Evolutionary conservation across 2,329 filamentous ascomycete genomes (phyloP), one percentile per base, ranked within the genome.

Genomic region (Colletotrichum phormii): DNA sequence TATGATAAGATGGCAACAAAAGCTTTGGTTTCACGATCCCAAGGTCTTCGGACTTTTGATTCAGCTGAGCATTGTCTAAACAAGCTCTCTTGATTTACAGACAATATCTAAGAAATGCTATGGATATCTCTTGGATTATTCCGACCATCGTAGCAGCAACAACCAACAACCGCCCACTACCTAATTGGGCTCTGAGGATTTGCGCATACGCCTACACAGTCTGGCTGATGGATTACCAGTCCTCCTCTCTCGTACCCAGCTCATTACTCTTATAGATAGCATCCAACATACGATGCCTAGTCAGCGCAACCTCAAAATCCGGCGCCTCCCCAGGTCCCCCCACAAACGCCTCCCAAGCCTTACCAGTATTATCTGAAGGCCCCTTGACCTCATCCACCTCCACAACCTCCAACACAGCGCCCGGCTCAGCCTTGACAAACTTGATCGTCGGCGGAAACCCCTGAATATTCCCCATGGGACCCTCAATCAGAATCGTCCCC

Each of bases 1-100:
- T 26, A 55, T 31, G 31, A 55, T 54, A 33, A 18, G 60, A 63
- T 75, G 26, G 53, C 33, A 24, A 46, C 24, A 66, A 49, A 49
- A 18, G 35, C 4, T 31, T 22, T 13, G 15, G 29, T n/a, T 49
- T 49, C 18, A 49, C 8, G 42, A 49, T 3, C 18, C 37, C 37
- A 33, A 26, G 33, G 13, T 49, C 6, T 3, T 49, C 18, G 42
- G 42, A n/a, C 3, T 49, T 49, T 7, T 11, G 1, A 18, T n/a
- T 0, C 42, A 49, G 18, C 3, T n/a, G 18, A 42, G 18, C 42
- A 3, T n/a, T 9, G 42, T n/a, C 6, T 9, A 9, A 49, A n/a
- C 18, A 49, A 49, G 4, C 18, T 4, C 7, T 7, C 18, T 49
- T 18, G 42, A 9, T 4, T n/a, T 7, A 11, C 42, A 49, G 42